phyloP scores from a whole-genome alignment of 192 early-diverging fungal species.

The Kickxella alabastrina region DNA sequence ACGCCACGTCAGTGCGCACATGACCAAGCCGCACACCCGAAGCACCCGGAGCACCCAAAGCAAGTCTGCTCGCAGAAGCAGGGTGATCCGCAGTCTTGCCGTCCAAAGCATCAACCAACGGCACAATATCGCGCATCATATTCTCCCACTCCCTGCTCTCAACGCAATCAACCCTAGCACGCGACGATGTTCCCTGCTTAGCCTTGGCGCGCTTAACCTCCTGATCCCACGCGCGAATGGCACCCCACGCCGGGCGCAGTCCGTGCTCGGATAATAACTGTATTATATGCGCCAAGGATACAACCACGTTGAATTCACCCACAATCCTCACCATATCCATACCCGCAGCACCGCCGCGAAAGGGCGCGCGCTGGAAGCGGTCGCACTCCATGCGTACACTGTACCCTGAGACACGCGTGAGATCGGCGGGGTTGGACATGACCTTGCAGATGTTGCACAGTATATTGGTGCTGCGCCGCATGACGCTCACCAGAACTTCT shows the following conservation, averaged over 20 bases:
- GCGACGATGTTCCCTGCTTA: slow-evolving; percentile 22
- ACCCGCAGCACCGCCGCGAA: slow-evolving; percentile 3
- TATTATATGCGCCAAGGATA: slow-evolving; percentile 51
- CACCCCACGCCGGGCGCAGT: slow-evolving; percentile 37
- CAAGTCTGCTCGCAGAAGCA: neutral
- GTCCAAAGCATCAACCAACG: slow-evolving; percentile 30
- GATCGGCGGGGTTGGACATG: slow-evolving; percentile 36
- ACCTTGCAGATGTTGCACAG: slow-evolving; percentile 37
- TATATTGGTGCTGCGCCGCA: slow-evolving; percentile 53
- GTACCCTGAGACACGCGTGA: slow-evolving; percentile 27
- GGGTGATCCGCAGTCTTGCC: neutral
- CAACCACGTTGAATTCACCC: slow-evolving; percentile 56
- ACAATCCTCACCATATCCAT: slow-evolving; percentile 26
- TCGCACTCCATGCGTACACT: slow-evolving; percentile 36
- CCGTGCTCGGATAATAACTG: slow-evolving; percentile 51
- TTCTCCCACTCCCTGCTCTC: slow-evolving; percentile 41
- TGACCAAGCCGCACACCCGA: neutral
- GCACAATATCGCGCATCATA: slow-evolving; percentile 22
- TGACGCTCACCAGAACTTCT: slow-evolving; percentile 40
- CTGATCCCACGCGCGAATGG: slow-evolving; percentile 28
- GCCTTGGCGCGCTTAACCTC: slow-evolving; percentile 31
- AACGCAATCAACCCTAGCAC: slow-evolving; percentile 45
- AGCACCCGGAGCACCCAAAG: neutral
- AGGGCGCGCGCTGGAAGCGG: slow-evolving; percentile 7
- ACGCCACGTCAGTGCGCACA: slow-evolving; percentile 37